These are phyloP conservation scores for Eutypa lata DNA, from an alignment of 2,329 filamentous ascomycete genomes.

Conservation along the genomic window DNA sequence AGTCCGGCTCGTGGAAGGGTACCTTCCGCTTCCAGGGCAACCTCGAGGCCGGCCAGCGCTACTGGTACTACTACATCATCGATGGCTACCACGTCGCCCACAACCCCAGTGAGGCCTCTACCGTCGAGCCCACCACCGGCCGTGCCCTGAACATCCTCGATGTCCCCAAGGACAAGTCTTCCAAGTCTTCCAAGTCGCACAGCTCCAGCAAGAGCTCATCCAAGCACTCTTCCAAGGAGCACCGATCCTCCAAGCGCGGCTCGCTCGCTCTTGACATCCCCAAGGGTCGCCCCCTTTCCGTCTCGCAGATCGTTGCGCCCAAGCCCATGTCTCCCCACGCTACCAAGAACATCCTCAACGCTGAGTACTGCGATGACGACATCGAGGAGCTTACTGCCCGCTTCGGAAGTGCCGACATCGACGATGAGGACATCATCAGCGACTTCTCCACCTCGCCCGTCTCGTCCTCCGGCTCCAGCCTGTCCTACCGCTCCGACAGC, in stretches of 20 bases:
- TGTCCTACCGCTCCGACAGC: conserved; percentile 69
- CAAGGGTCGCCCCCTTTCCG: conserved; percentile 84
- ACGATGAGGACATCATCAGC: conserved; percentile 54
- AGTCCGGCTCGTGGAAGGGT: conserved; percentile 90
- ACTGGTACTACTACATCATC: conserved; percentile 99
- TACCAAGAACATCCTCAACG: conserved; percentile 81
- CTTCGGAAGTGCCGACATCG: conserved; percentile 62
- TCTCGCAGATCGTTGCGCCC: conserved; percentile 86
- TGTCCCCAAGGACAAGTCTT: conserved; percentile 59
- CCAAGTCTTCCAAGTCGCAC: conserved; percentile 42
- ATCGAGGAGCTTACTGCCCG: conserved; percentile 77
- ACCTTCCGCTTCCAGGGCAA: conserved; percentile 95
- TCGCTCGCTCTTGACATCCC: conserved; percentile 65
- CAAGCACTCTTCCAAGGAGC: conserved; percentile 37
- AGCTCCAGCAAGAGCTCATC: conserved; percentile 42
- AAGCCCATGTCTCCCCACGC: conserved; percentile 86
- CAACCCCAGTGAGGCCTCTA: conserved; percentile 86
- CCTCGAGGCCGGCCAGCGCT: conserved; percentile 83
- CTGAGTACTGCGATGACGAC: conserved; percentile 70
- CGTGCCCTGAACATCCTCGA: conserved; percentile 98
- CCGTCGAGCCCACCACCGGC: conserved; percentile 92
- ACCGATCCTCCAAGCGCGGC: conserved; percentile 45
- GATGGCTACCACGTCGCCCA: conserved; percentile 98
- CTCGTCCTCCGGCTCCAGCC: conserved; percentile 66
- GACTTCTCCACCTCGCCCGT: conserved; percentile 58